A percentile compares a stretch with the other conserved stretches of the same genome.
These are phyloP conservation scores for Naganishia onofrii DNA, from an alignment of 768 basidiomycete genomes.

Conservation along the genomic window DNA sequence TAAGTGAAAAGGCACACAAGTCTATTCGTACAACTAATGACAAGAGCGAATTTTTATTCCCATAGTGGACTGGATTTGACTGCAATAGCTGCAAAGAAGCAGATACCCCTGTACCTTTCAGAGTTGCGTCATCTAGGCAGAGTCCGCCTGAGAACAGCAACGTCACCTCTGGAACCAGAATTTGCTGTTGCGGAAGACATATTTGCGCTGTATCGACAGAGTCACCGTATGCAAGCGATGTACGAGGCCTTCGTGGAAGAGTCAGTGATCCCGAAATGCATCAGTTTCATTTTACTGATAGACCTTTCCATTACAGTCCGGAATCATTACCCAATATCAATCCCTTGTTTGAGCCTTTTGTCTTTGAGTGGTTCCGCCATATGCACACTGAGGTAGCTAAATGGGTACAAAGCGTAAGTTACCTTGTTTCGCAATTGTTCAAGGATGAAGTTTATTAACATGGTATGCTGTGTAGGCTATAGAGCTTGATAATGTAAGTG, in stretches of 20 bases:
- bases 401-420: conserved; percentile 86
- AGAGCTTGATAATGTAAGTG: conserved; percentile 70
- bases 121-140: conserved; percentile 18
- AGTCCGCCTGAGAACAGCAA: conserved; percentile 9
- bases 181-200: conserved; percentile 20
- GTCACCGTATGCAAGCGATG: conserved; percentile 31
- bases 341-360: conserved; percentile 80
- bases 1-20: conserved; percentile 53
- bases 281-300: conserved; percentile 14
- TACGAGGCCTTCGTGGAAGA: conserved; percentile 56
- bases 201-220: conserved; percentile 20
- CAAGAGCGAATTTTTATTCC: neutral
- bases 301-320: neutral
- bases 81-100: conserved; percentile 6
- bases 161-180: conserved; percentile 17
- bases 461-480: conserved; percentile 61
- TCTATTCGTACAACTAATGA: conserved; percentile 30
- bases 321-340: conserved; percentile 11
- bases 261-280: conserved; percentile 28
- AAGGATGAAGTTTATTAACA: neutral
- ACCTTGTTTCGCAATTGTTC: no score
- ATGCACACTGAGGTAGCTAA: conserved; percentile 85
- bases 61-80: conserved; percentile 18
- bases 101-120: conserved; percentile 22
- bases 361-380: conserved; percentile 80